These are phyloP conservation scores for Amanita rubescens DNA, from an alignment of 768 basidiomycete species.

Conservation along the genomic window DNA sequence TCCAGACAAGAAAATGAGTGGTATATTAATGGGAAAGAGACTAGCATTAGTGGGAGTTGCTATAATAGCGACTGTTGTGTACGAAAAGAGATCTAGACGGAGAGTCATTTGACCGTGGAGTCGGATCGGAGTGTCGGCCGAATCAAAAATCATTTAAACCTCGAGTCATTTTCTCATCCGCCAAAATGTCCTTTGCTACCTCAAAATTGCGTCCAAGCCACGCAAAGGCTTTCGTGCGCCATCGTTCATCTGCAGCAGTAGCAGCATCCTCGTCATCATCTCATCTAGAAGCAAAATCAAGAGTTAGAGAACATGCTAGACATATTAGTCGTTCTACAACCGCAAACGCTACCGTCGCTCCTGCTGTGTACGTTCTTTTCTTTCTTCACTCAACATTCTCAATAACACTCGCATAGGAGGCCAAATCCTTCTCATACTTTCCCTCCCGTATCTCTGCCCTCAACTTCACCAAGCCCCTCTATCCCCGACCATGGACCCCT, in stretches of 20 bases:
- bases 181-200: background rate
- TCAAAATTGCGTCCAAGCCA: background rate
- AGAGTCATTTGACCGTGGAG: too few relatives aligned
- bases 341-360: slow-evolving; percentile 54
- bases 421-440: slow-evolving; percentile 53
- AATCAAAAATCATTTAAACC: too few relatives aligned
- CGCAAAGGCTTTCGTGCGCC: background rate
- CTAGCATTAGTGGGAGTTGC: too few relatives aligned
- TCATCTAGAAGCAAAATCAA: slow-evolving; percentile 70
- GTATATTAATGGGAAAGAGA: too few relatives aligned
- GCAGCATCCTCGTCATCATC: slow-evolving; percentile 4
- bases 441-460: slow-evolving; percentile 25
- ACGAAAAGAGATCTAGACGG: too few relatives aligned
- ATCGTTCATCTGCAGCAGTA: background rate
- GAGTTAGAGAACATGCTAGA: slow-evolving; percentile 72
- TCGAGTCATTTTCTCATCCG: too few relatives aligned
- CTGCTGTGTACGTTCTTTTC: slow-evolving; percentile 42
- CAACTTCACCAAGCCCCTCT: slow-evolving; percentile 24
- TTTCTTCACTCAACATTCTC: slow-evolving; percentile 1
- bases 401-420: slow-evolving; percentile 35
- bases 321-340: slow-evolving; percentile 63
- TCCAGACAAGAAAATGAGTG: too few relatives aligned
- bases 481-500: slow-evolving; percentile 38
- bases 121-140: too few relatives aligned
- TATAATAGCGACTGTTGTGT: too few relatives aligned